A percentile compares a stretch with the other conserved stretches of the same genome.
Evolutionary conservation across 108 stramenopile genomes (phyloP).

Genomic region (Schizochytrium sp.): DNA sequence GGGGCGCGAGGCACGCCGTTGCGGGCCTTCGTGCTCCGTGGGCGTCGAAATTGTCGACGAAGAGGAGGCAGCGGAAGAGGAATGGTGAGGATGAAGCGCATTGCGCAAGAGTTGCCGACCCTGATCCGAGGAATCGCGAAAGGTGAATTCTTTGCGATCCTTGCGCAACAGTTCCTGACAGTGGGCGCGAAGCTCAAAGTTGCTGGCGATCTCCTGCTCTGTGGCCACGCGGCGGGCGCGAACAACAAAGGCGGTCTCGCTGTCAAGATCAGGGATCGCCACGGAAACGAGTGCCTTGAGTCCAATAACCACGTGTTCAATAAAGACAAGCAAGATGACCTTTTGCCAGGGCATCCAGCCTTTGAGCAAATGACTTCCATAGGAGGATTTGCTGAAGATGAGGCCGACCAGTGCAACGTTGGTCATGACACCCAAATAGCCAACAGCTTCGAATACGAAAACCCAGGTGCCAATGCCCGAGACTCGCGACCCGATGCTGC

Average conservation of each 20-base stretch:
- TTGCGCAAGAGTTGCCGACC: neutral
- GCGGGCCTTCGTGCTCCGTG: no score
- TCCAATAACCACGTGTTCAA: neutral
- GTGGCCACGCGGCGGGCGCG: neutral
- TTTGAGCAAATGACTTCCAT: neutral
- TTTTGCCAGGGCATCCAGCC: neutral
- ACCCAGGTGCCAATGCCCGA: constrained; percentile 87
- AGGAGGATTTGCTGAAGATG: neutral
- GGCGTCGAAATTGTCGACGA: no score
- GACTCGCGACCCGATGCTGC: constrained; percentile 78
- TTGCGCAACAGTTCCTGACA: neutral
- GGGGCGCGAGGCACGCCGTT: no score
- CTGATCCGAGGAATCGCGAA: neutral
- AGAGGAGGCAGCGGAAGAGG: neutral
- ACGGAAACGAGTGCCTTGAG: neutral
- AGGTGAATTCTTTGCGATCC: neutral
- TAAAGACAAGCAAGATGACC: neutral
- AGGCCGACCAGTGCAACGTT: constrained; percentile 45
- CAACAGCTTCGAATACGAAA: constrained; percentile 84
- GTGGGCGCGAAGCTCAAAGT: neutral
- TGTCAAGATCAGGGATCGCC: neutral
- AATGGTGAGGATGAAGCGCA: neutral
- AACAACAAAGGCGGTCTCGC: neutral
- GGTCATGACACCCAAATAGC: constrained; percentile 81
- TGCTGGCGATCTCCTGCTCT: neutral